These are phyloP conservation scores for Nicotiana paniculata DNA, from an alignment of 257 asterid species.

Conservation along the genomic window DNA sequence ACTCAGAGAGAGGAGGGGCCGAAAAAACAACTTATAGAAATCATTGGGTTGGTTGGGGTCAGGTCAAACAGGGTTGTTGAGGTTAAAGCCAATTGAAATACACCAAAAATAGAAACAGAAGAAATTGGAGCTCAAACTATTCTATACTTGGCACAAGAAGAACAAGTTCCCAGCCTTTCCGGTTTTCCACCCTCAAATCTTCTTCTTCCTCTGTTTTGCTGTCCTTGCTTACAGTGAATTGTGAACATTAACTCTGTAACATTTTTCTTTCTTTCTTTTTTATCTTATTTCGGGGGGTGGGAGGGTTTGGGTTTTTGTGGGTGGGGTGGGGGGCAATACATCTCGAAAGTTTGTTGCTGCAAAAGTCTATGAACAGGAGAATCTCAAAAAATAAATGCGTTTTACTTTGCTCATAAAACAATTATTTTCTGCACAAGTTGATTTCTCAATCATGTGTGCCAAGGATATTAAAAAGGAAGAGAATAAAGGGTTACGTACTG, in stretches of 20 bases:
- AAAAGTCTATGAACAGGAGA: background rate
- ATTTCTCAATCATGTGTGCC: background rate
- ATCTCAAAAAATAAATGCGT: background rate
- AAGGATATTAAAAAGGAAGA: background rate
- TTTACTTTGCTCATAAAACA: background rate
- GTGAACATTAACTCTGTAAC: background rate
- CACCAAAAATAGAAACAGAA: background rate
- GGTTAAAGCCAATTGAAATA: background rate
- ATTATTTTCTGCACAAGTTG: background rate
- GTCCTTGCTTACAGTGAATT: background rate
- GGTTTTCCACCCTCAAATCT: background rate
- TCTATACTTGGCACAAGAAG: background rate
- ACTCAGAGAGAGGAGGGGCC: background rate
- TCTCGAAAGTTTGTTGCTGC: background rate
- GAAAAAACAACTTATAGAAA: background rate
- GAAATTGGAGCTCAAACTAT: background rate
- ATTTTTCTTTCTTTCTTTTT: no score
- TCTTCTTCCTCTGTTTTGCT: background rate
- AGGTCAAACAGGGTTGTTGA: background rate
- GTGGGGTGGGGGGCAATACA: background rate
- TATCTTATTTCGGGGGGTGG: no score
- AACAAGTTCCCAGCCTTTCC: background rate
- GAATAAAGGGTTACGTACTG: no score
- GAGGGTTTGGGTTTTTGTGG: background rate
- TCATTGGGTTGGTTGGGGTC: background rate